Conservation (phyloP, 2,329 filamentous ascomycete genomes). For the Cryphonectria naterciae region DNA sequence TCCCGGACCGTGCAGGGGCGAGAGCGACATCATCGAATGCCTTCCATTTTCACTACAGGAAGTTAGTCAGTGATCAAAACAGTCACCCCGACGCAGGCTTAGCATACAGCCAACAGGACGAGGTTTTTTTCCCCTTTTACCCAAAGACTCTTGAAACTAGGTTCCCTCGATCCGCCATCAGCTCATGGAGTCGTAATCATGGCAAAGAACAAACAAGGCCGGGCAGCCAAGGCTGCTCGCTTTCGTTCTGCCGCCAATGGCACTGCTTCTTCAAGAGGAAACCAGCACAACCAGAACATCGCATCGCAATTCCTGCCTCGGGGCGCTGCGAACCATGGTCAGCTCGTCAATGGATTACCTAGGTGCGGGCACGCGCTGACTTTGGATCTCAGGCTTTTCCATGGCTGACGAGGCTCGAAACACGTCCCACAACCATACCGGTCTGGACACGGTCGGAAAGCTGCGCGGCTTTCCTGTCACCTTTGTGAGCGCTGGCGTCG, state of each 20-base stretch:
- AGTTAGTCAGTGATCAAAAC: not conserved
- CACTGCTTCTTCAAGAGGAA: not conserved
- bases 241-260: conserved; percentile 25
- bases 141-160: not conserved
- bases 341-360: conserved; percentile 3
- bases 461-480: conserved; percentile 54
- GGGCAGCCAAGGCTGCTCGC: conserved; percentile 31
- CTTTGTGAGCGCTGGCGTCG: conserved; percentile 59
- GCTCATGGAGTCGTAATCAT: conserved; percentile 26
- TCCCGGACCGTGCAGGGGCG: not conserved
- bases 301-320: conserved; percentile 25
- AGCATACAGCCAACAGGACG: not conserved
- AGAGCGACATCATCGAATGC: not conserved
- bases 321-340: conserved; percentile 24
- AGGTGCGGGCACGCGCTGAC: conserved; percentile 38
- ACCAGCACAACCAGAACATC: conserved; percentile 17
- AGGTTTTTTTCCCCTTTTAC: too few species aligned
- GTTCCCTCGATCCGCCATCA: not conserved
- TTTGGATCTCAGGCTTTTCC: conserved; percentile 40
- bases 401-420: conserved; percentile 55
- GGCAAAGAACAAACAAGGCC: conserved; percentile 34
- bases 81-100: not conserved
- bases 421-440: conserved; percentile 50
- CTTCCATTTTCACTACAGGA: not conserved
- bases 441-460: conserved; percentile 44